These are phyloP conservation scores for Candida corydali DNA, from an alignment of 805 yeast species.

Conservation along the genomic window DNA sequence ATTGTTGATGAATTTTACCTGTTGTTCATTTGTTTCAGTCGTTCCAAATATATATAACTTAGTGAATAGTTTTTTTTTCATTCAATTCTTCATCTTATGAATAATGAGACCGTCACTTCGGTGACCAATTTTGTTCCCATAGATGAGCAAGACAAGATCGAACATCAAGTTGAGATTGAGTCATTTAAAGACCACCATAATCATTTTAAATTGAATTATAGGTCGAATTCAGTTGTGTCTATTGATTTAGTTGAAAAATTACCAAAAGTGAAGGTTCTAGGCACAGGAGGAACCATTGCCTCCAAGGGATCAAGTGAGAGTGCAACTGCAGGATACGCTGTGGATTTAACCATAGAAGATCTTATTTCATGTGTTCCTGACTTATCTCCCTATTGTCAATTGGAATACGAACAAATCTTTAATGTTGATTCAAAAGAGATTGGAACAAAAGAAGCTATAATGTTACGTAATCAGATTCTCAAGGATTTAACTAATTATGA, in stretches of 20 bases:
- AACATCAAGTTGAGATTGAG: constrained; percentile 13
- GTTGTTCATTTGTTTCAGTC: too few species aligned
- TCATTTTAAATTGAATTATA: constrained; percentile 32
- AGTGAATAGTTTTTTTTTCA: too few species aligned
- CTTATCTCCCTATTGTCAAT: constrained; percentile 47
- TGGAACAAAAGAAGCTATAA: constrained; percentile 40
- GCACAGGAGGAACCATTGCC: constrained; percentile 46
- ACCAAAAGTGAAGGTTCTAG: constrained; percentile 38
- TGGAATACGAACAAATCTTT: constrained; percentile 59
- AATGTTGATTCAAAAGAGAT: constrained; percentile 61
- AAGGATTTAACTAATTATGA: constrained; percentile 43
- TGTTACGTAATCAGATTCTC: constrained; percentile 44
- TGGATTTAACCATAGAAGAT: constrained; percentile 44
- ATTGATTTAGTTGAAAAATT: constrained; percentile 13
- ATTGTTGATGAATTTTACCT: too few species aligned
- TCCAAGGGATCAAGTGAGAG: constrained; percentile 35
- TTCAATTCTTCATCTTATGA: too few species aligned
- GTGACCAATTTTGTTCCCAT: constrained; percentile 7
- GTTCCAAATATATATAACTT: too few species aligned
- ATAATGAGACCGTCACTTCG: constrained; percentile 4
- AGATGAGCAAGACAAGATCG: constrained; percentile 6
- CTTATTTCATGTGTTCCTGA: constrained; percentile 53
- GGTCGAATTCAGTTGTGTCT: constrained; percentile 27
- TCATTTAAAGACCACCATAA: constrained; percentile 22
- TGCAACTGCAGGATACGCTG: constrained; percentile 43